phyloP scores from a whole-genome alignment of 2,329 filamentous ascomycete species.

The Xylariales sp. region DNA sequence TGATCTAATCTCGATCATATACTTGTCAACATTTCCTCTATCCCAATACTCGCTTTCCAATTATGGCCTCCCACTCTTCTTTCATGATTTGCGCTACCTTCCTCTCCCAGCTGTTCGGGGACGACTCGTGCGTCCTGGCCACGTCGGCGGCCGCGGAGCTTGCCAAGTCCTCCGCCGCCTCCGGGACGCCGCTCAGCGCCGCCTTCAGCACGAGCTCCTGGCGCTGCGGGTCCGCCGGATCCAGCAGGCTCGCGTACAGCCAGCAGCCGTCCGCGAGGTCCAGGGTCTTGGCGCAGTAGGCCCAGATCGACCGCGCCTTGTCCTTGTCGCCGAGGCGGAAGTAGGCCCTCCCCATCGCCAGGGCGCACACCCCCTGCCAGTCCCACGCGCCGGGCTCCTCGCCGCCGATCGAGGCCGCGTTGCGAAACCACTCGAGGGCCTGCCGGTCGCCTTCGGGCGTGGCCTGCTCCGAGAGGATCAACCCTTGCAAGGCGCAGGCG shows the following conservation, averaged over 20 bases:
- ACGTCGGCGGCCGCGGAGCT: slow-evolving; percentile 8
- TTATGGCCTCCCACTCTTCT: slow-evolving; percentile 22
- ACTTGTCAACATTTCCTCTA: too few relatives aligned
- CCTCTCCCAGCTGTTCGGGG: slow-evolving; percentile 12
- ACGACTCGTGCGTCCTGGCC: slow-evolving; percentile 9
- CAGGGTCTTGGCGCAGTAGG: slow-evolving; percentile 22
- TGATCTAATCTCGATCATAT: too few relatives aligned
- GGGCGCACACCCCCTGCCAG: slow-evolving; percentile 27
- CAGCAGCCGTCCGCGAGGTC: slow-evolving; percentile 21
- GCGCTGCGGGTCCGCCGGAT: slow-evolving; percentile 15
- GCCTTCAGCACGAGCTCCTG: slow-evolving; percentile 23
- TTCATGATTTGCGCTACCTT: slow-evolving; percentile 14
- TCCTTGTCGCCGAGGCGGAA: slow-evolving; percentile 13
- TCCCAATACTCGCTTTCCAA: slow-evolving; percentile 8
- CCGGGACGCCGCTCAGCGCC: slow-evolving; percentile 21
- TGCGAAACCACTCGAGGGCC: slow-evolving; percentile 6
- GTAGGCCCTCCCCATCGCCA: slow-evolving; percentile 23
- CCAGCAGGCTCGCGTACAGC: slow-evolving; percentile 22
- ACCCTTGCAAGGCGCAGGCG: slow-evolving; percentile 30
- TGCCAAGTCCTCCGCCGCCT: slow-evolving; percentile 22
- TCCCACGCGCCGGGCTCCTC: slow-evolving; percentile 22
- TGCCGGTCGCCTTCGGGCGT: slow-evolving; percentile 5
- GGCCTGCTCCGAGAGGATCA: slow-evolving; percentile 15
- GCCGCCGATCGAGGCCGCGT: slow-evolving; percentile 3
- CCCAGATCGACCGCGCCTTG: slow-evolving; percentile 17